Evolutionary conservation across 768 basidiomycete genomes (phyloP).

Genomic region (Xerocomellus intermedius): DNA sequence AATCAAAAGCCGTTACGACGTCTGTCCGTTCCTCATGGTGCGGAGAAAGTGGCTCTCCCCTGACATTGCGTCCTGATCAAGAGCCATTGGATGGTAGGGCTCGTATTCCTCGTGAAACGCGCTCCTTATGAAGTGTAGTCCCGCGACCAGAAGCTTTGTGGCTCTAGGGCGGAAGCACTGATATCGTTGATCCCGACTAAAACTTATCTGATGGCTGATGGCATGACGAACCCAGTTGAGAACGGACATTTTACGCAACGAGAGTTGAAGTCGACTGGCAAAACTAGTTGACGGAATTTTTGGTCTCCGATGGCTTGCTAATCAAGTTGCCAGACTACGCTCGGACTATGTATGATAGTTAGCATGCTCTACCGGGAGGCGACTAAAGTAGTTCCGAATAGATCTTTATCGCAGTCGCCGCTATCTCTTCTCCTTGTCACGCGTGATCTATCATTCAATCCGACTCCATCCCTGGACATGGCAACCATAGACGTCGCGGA

Average conservation of each 20-base stretch:
- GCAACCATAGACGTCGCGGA: slow-evolving; percentile 37
- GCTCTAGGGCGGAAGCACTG: no score
- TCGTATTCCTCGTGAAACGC: background rate
- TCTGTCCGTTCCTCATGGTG: background rate
- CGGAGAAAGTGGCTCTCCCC: background rate
- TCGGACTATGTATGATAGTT: no score
- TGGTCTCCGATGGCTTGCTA: background rate
- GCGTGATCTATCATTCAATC: background rate
- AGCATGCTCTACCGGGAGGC: slow-evolving; percentile 6
- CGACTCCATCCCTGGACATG: slow-evolving; percentile 15
- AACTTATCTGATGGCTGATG: no score
- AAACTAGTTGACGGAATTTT: no score
- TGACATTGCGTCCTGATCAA: background rate
- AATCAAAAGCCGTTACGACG: background rate
- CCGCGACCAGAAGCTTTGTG: no score
- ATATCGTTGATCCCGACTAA: no score
- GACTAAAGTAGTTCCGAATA: slow-evolving; percentile 2
- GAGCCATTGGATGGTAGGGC: background rate
- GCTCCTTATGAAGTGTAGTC: no score
- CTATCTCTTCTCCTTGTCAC: background rate
- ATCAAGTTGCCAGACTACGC: background rate
- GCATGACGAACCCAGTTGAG: no score
- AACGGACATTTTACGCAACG: no score
- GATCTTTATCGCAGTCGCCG: slow-evolving; percentile 12
- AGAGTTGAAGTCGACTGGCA: no score